phyloP scores from a whole-genome alignment of 192 early-diverging fungal species.

The Ramicandelaber brevisporus region DNA sequence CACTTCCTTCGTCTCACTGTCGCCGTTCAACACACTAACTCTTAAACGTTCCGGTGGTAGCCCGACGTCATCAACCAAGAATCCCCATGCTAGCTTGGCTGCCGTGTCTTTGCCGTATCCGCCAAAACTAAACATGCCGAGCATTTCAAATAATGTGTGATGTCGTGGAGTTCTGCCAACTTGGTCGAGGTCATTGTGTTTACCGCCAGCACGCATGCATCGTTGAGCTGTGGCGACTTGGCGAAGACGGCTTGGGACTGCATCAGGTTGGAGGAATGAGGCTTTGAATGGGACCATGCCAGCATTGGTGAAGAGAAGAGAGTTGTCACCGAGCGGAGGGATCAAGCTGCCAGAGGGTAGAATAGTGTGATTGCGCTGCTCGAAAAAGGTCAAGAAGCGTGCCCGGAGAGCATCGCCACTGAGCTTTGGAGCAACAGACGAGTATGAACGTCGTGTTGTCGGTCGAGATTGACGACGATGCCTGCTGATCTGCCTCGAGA shows the following conservation, averaged over 20 bases:
- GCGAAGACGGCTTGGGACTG: constrained; percentile 17
- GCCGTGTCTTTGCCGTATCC: constrained; percentile 20
- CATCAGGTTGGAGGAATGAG: constrained; percentile 19
- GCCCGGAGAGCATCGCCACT: constrained; percentile 11
- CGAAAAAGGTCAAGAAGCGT: constrained; percentile 20
- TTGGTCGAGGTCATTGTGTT: constrained; percentile 32
- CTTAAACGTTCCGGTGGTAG: constrained; percentile 21
- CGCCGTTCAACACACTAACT: constrained; percentile 23
- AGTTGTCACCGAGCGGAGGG: constrained; percentile 24
- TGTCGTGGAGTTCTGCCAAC: constrained; percentile 34
- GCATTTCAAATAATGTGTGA: constrained; percentile 42
- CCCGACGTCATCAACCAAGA: constrained; percentile 20
- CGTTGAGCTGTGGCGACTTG: constrained; percentile 21
- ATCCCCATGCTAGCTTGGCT: constrained; percentile 27
- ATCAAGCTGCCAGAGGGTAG: constrained; percentile 19
- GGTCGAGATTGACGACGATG: no score
- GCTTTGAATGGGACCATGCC: constrained; percentile 33
- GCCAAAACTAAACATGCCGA: constrained; percentile 39
- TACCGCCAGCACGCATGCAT: constrained; percentile 27
- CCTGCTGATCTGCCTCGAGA: no score
- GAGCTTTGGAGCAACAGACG: no score
- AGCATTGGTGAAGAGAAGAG: constrained; percentile 28
- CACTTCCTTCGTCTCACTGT: constrained; percentile 22
- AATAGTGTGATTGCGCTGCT: constrained; percentile 8
- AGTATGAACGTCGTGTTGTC: no score